These are phyloP conservation scores for Xylaria arbuscula DNA, from an alignment of 2,329 filamentous ascomycete species.

Conservation along the genomic window DNA sequence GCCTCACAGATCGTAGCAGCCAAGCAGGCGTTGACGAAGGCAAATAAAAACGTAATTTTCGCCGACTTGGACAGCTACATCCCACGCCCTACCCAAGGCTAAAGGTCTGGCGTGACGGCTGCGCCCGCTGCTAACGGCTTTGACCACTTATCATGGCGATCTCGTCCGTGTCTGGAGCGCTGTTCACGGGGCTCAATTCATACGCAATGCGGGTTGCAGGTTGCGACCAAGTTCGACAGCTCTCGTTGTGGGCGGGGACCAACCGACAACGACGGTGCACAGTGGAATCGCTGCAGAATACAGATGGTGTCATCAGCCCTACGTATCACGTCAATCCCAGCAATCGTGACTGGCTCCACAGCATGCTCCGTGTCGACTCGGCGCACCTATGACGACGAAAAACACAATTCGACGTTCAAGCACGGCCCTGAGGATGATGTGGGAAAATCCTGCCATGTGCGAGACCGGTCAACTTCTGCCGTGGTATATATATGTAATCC, in stretches of 20 bases:
- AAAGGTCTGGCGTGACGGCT: constrained; percentile 15
- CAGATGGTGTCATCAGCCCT: constrained; percentile 47
- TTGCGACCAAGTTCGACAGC: constrained; percentile 15
- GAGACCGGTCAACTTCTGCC: constrained; percentile 15
- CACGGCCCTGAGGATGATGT: constrained; percentile 19
- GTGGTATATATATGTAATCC: constrained; percentile 35
- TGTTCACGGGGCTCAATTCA: constrained; percentile 11
- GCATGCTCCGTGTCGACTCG: constrained; percentile 29
- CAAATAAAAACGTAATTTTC: constrained; percentile 34
- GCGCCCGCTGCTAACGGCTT: constrained; percentile 8
- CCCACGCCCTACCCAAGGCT: constrained; percentile 21
- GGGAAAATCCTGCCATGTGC: constrained; percentile 17
- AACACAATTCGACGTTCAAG: constrained; percentile 20
- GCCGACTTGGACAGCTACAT: constrained; percentile 7
- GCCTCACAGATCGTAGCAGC: neutral
- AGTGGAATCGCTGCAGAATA: constrained; percentile 30
- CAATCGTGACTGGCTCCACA: constrained; percentile 46
- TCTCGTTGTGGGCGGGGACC: constrained; percentile 20
- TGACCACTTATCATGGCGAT: constrained; percentile 4
- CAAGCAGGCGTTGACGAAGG: neutral
- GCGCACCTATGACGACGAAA: constrained; percentile 25
- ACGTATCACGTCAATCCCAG: constrained; percentile 48
- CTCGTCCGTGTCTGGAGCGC: constrained; percentile 5
- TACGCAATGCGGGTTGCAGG: constrained; percentile 22
- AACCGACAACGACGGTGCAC: constrained; percentile 20